A percentile compares a stretch with the other conserved stretches of the same genome.
These are phyloP conservation scores for Salix viminalis DNA, from an alignment of 345 rosid genomes.

Conservation along the genomic window DNA sequence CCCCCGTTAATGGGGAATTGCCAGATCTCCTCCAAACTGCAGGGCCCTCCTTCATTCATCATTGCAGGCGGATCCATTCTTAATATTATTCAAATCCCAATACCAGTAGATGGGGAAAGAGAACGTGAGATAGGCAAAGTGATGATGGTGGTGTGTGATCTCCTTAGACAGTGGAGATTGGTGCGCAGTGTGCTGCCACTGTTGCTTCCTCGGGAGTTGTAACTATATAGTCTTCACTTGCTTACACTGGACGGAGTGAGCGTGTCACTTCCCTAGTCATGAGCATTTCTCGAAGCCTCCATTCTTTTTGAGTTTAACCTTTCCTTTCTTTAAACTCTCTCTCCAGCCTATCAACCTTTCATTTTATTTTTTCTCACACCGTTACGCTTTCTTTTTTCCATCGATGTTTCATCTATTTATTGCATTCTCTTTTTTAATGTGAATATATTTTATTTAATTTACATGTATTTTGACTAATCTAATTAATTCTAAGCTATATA, in stretches of 20 bases:
- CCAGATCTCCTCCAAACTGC: conserved; percentile 76
- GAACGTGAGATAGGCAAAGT: background rate
- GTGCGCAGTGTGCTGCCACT: conserved; percentile 30
- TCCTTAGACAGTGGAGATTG: conserved; percentile 47
- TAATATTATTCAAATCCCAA: background rate
- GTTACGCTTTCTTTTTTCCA: too few relatives aligned
- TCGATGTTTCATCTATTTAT: too few relatives aligned
- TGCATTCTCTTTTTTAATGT: too few relatives aligned
- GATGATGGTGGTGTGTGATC: conserved; percentile 29
- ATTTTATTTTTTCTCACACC: too few relatives aligned
- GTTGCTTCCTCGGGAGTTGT: background rate
- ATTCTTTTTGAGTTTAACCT: conserved; percentile 2
- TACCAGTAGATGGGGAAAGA: background rate
- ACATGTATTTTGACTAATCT: too few relatives aligned
- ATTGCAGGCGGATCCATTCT: conserved; percentile 70
- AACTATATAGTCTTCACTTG: conserved; percentile 34
- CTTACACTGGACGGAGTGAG: background rate
- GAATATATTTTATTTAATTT: too few relatives aligned
- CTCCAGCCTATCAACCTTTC: conserved; percentile 2
- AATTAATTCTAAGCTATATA: too few relatives aligned
- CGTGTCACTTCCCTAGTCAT: background rate
- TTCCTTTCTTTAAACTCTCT: conserved; percentile 8
- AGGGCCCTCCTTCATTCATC: conserved; percentile 54
- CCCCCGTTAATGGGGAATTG: conserved; percentile 52
- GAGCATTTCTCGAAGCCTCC: conserved; percentile 34